Evolutionary conservation across 257 asterid genomes (phyloP).

Genomic region (Verbena officinalis): DNA sequence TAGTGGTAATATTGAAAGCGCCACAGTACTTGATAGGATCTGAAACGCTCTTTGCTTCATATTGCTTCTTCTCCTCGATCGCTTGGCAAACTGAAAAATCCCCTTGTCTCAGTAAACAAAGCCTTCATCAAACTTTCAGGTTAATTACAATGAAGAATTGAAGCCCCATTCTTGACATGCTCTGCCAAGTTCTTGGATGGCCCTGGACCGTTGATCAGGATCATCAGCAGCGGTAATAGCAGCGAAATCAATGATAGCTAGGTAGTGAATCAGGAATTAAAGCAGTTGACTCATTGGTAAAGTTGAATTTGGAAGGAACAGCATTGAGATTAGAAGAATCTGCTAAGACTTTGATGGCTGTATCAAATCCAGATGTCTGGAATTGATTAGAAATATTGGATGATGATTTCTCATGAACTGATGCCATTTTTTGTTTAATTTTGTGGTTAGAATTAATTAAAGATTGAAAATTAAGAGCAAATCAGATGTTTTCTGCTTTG

Average conservation of each 20-base stretch:
- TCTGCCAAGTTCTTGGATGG: constrained; percentile 20
- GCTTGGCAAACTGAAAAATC: constrained; percentile 40
- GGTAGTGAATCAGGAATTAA: constrained; percentile 30
- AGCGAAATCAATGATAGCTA: constrained; percentile 28
- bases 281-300: constrained; percentile 22
- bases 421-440: too few species aligned
- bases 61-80: constrained; percentile 37
- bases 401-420: too few species aligned
- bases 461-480: too few species aligned
- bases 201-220: constrained; percentile 26
- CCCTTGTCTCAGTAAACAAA: constrained; percentile 20
- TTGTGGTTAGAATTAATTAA: too few species aligned
- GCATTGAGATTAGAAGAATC: constrained; percentile 10
- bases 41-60: constrained; percentile 32
- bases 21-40: constrained; percentile 49
- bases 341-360: constrained; percentile 7
- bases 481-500: too few species aligned
- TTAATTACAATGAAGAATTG: constrained; percentile 38
- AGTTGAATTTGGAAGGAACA: constrained; percentile 28
- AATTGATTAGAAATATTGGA: too few species aligned
- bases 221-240: constrained; percentile 28
- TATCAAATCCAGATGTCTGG: constrained; percentile 17
- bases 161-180: constrained; percentile 42
- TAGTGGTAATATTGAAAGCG: constrained; percentile 18
- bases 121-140: constrained; percentile 33